These are phyloP conservation scores for Sarocladium brachiariae DNA, from an alignment of 2,329 filamentous ascomycete genomes.

Conservation along the genomic window DNA sequence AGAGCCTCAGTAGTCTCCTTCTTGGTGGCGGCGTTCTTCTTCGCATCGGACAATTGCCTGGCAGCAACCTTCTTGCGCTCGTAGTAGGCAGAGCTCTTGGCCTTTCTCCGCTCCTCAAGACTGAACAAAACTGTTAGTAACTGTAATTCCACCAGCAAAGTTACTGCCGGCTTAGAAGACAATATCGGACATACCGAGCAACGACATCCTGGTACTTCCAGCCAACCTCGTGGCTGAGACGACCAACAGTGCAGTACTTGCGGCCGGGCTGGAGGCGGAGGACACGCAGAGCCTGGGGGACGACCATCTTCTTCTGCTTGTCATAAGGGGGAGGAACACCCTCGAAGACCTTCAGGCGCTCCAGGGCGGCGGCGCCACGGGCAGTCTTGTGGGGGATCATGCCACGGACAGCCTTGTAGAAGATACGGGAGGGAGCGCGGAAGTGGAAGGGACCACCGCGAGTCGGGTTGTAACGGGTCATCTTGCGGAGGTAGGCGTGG, in stretches of 20 bases:
- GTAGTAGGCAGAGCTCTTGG: conserved; percentile 99
- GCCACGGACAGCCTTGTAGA: conserved; percentile 99
- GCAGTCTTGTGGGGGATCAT: conserved; percentile 99
- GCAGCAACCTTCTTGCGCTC: conserved; percentile 98
- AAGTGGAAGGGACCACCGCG: conserved; percentile 99
- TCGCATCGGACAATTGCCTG: conserved; percentile 84
- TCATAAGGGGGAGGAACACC: conserved; percentile 98
- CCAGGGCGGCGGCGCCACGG: conserved; percentile 90
- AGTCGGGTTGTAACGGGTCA: conserved; percentile 99
- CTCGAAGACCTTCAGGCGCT: conserved; percentile 99
- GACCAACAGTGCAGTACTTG: conserved; percentile 99
- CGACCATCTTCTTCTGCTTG: conserved; percentile 99
- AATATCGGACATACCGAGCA: conserved; percentile 89
- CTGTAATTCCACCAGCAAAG: background rate
- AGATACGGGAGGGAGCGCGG: conserved; percentile 97
- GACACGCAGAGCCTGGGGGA: conserved; percentile 95
- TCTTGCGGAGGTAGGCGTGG: conserved; percentile 99
- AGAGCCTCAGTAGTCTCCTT: conserved; percentile 83
- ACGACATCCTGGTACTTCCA: conserved; percentile 99
- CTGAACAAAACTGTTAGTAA: conserved; percentile 39
- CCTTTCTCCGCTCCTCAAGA: conserved; percentile 99
- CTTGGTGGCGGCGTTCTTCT: conserved; percentile 86
- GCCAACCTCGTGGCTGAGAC: conserved; percentile 97
- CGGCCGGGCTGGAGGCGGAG: conserved; percentile 96
- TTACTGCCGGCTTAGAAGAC: too few relatives aligned